A percentile compares a stretch with the other conserved stretches of the same genome.
Conservation (phyloP, 2,329 filamentous ascomycete genomes). For the Sodiomyces alkalinus region DNA sequence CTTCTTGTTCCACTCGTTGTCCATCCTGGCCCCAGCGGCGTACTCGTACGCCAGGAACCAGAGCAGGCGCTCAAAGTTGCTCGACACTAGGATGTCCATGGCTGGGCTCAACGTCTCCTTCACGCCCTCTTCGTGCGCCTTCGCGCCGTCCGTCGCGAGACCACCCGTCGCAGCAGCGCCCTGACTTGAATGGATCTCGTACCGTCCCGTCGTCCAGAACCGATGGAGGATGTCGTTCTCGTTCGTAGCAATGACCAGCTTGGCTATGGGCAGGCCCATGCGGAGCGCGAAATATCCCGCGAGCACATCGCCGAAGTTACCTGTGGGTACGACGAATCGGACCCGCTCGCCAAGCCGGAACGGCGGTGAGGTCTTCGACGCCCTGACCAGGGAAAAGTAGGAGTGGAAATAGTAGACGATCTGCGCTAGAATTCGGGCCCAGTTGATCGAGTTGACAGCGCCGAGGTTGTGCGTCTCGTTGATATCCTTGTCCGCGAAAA, state of each 20-base stretch:
- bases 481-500: conserved; percentile 75
- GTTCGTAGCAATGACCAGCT: conserved; percentile 86
- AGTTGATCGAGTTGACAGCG: conserved; percentile 96
- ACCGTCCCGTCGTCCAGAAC: conserved; percentile 82
- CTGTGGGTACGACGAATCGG: conserved; percentile 81
- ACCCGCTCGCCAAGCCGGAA: conserved; percentile 54
- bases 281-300: conserved; percentile 83
- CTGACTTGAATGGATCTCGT: conserved; percentile 66
- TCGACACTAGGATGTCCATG: conserved; percentile 94
- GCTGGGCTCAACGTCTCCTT: conserved; percentile 88
- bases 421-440: conserved; percentile 85
- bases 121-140: conserved; percentile 57
- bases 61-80: conserved; percentile 89
- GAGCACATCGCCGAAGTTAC: conserved; percentile 93
- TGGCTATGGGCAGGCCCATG: conserved; percentile 80
- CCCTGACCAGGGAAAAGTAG: conserved; percentile 66
- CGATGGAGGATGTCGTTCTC: conserved; percentile 95
- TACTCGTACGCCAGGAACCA: conserved; percentile 82
- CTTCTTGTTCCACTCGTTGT: conserved; percentile 50
- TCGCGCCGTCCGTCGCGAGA: conserved; percentile 44
- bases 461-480: conserved; percentile 74
- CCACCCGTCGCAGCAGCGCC: conserved; percentile 45
- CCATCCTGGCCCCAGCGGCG: conserved; percentile 41
- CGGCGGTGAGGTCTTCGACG: conserved; percentile 30
- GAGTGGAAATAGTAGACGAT: conserved; percentile 95